Base-by-base conservation (phyloP, 2,329 filamentous ascomycete genomes). In the Ustulina deusta region DNA sequence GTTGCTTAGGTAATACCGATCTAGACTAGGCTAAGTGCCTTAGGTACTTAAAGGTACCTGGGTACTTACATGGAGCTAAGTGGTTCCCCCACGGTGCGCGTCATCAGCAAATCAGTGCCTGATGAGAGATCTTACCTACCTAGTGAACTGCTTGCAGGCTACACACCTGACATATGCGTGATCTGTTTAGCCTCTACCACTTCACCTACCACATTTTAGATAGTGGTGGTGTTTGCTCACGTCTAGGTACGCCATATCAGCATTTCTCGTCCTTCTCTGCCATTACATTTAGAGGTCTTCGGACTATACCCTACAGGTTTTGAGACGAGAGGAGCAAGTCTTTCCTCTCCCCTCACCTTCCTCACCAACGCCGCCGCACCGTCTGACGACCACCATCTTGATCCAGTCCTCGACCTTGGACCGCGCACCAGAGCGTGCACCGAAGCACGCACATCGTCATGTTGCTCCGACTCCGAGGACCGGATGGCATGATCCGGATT, bases 401-500 rank as follows among this genome's bases (percentile, higher is more conserved):
- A 7, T 15, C 29, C 2, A 9, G 7, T 4, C 17, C 27, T 34
- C 49, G 9, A 20, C 17, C 17, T 20, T 20, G 11, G 17, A 34
- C 29, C 36, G 32, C 27, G 34, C 17, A 17, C 40, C 29, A 22
- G 49, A 46, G 51, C 34, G n/a, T 27, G 29, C 13, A 34, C 15
- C 15, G 42, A 44, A 63, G 66, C 68, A 36, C 38, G 34, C 36
- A 5, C 60, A n/a, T 32, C 48, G 82, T 78, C 71, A 97, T 97
- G 89, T 86, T 97, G 77, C 85, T 97, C 64, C 89, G 94, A 80
- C 92, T 97, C 74, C 91, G 94, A 76, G 94, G 94, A 78, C 93
- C 93, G 71, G 94, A 97, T 83, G 96, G 96, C 83, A 96, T 96
- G 85, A 91, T 94, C 81, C 91, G 96, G 74, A 85, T 98, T 75